These are phyloP conservation scores for Pseudoperonospora humuli DNA, from an alignment of 352 stramenopile species.

Conservation along the genomic window DNA sequence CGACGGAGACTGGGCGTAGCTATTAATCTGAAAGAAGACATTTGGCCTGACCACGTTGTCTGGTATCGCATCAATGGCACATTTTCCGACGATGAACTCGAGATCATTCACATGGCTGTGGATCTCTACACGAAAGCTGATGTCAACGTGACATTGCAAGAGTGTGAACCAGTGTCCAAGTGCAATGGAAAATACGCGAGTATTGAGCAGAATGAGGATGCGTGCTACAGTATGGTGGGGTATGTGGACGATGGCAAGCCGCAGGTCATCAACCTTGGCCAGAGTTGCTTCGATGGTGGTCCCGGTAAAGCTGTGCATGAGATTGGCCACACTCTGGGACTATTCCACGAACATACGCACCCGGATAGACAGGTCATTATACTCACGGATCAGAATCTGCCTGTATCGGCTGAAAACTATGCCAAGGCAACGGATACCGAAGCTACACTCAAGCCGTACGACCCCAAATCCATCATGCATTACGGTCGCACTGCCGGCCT, in stretches of 20 bases:
- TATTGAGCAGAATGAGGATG: slow-evolving; percentile 61
- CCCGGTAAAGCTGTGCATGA: slow-evolving; percentile 53
- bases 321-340: slow-evolving; percentile 50
- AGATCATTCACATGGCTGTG: slow-evolving; percentile 50
- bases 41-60: slow-evolving; percentile 61
- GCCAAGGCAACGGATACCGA: slow-evolving; percentile 37
- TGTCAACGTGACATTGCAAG: slow-evolving; percentile 53
- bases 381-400: slow-evolving; percentile 50
- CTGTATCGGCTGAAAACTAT: slow-evolving; percentile 61
- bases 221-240: slow-evolving; percentile 67
- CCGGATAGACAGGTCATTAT: slow-evolving; percentile 59
- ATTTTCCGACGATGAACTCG: slow-evolving; percentile 37
- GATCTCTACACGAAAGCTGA: slow-evolving; percentile 48
- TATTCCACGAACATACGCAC: slow-evolving; percentile 73
- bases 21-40: slow-evolving; percentile 41
- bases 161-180: slow-evolving; percentile 46
- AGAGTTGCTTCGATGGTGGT: slow-evolving; percentile 53
- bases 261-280: slow-evolving; percentile 62
- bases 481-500: slow-evolving; percentile 53
- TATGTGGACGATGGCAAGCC: slow-evolving; percentile 56
- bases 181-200: slow-evolving; percentile 66
- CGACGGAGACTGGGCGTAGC: slow-evolving; percentile 45
- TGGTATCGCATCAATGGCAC: slow-evolving; percentile 59
- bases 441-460: slow-evolving; percentile 55
- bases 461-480: slow-evolving; percentile 73